Percentiles rank a stretch among this genome's conserved stretches.
These are phyloP conservation scores for Aureobasidium mangrovei DNA, from an alignment of 2,329 filamentous ascomycete species.

Conservation along the genomic window DNA sequence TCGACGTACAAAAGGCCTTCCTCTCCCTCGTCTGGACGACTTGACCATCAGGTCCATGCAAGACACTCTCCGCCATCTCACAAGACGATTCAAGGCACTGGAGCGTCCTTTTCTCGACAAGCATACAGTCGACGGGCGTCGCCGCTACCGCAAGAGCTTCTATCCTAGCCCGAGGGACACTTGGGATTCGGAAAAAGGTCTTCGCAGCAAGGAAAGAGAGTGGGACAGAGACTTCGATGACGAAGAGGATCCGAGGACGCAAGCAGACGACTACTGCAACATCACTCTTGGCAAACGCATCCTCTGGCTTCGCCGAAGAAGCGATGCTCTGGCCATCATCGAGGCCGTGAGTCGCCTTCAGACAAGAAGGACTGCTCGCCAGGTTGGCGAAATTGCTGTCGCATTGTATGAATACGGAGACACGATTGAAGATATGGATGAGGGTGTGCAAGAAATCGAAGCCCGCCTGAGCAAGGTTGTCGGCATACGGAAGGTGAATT, in stretches of 20 bases:
- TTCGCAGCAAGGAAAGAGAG: constrained; percentile 15
- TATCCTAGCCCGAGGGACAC: neutral
- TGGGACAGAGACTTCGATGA: constrained; percentile 24
- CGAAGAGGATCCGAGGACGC: constrained; percentile 23
- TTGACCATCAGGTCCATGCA: constrained; percentile 30
- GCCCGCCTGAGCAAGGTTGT: constrained; percentile 26
- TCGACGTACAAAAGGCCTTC: neutral
- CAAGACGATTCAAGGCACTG: constrained; percentile 29
- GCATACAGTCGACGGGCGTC: constrained; percentile 4
- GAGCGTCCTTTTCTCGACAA: constrained; percentile 31
- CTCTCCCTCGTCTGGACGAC: constrained; percentile 23
- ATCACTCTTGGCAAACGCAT: constrained; percentile 29
- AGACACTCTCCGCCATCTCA: constrained; percentile 28
- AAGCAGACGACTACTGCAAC: constrained; percentile 27
- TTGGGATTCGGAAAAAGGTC: constrained; percentile 6
- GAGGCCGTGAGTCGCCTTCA: constrained; percentile 30
- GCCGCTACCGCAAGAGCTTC: constrained; percentile 4
- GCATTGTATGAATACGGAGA: constrained; percentile 25
- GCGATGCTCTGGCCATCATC: constrained; percentile 29
- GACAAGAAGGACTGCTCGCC: constrained; percentile 29
- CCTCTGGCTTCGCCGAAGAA: constrained; percentile 31
- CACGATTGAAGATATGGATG: constrained; percentile 19
- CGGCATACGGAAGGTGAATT: constrained; percentile 26
- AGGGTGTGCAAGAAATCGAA: constrained; percentile 22
- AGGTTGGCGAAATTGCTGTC: constrained; percentile 26